phyloP scores from a whole-genome alignment of 805 yeast genomes.

The Saccharomyces jurei region DNA sequence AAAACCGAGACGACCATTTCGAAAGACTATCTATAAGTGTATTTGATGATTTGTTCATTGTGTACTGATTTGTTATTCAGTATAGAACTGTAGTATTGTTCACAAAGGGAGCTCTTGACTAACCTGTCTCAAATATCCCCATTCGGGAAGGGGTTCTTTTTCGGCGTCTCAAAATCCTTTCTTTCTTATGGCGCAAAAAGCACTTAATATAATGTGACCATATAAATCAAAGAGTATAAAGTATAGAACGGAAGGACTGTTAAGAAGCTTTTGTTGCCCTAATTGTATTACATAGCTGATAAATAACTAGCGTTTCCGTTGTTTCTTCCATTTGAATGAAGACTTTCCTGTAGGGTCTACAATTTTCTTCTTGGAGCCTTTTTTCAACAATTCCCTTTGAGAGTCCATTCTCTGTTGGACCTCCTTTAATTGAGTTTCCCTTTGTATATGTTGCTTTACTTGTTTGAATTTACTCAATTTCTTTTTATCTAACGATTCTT shows the following conservation, averaged over 20 bases:
- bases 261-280: not conserved
- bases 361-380: slow-evolving; percentile 76
- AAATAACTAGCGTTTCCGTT: slow-evolving; percentile 45
- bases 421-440: slow-evolving; percentile 57
- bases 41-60: not conserved
- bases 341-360: slow-evolving; percentile 58
- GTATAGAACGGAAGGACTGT: not conserved
- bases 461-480: slow-evolving; percentile 54
- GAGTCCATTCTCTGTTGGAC: slow-evolving; percentile 67
- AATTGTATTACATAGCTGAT: not conserved
- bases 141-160: not conserved
- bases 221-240: not conserved
- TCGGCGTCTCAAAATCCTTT: not conserved
- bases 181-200: not conserved
- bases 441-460: slow-evolving; percentile 56
- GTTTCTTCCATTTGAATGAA: slow-evolving; percentile 77
- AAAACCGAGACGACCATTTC: slow-evolving; percentile 1
- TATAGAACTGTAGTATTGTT: not conserved
- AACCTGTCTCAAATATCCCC: not conserved
- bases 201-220: not conserved
- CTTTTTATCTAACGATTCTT: slow-evolving; percentile 40
- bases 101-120: not conserved
- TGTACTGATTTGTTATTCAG: not conserved
- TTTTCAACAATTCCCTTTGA: slow-evolving; percentile 84
- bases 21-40: slow-evolving; percentile 1